Conservation (phyloP, 148 eudicot species). For the Fagopyrum esculentum region DNA sequence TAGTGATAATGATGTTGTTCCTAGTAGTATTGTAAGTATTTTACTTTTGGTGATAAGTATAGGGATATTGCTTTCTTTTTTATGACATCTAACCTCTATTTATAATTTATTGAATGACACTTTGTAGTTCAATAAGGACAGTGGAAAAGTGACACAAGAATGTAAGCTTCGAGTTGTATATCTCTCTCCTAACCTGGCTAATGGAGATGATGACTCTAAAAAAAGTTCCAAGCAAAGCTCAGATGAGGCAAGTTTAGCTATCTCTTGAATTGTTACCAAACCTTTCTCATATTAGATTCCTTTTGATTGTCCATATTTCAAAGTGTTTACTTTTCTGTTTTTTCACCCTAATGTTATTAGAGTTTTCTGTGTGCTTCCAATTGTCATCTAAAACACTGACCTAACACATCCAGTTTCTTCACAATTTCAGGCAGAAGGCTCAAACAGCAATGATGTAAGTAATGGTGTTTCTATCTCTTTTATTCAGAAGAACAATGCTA, state of each 20-base stretch:
- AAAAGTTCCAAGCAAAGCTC: constrained; percentile 29
- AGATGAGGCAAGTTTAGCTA: constrained; percentile 44
- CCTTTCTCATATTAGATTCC: not conserved
- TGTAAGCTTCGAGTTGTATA: constrained; percentile 73
- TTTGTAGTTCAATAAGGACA: constrained; percentile 68
- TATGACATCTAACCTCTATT: not conserved
- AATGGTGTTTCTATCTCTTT: not conserved
- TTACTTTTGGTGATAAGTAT: not conserved
- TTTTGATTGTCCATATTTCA: not conserved
- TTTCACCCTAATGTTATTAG: not conserved
- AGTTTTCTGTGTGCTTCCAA: not conserved
- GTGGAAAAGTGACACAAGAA: constrained; percentile 65
- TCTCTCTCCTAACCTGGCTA: constrained; percentile 31
- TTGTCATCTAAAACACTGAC: not conserved
- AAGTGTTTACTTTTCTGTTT: not conserved
- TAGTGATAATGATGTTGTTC: constrained; percentile 64
- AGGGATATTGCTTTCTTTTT: not conserved
- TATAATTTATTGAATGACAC: constrained; percentile 1
- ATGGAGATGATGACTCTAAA: constrained; percentile 30
- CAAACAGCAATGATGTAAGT: constrained; percentile 8
- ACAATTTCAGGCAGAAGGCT: not conserved
- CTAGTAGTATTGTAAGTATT: constrained; percentile 61
- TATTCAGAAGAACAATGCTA: not conserved
- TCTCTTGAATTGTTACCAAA: not conserved
- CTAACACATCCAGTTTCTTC: not conserved